Conservation (phyloP, 2,329 filamentous ascomycete species). For the Corniculantispora saksenae region DNA sequence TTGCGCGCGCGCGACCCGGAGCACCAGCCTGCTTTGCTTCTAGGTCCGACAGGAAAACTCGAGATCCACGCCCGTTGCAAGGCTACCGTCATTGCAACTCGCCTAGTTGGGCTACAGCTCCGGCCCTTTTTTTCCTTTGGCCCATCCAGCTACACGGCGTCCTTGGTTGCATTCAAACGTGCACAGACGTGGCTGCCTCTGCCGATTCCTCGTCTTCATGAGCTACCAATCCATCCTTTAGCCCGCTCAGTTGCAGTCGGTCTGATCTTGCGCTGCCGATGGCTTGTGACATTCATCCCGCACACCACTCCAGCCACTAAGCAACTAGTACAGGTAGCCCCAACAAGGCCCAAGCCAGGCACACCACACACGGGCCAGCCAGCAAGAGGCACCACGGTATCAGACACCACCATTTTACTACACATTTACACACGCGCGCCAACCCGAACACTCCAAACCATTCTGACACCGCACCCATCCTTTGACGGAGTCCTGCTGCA, state of each 20-base stretch:
- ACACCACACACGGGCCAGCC: neutral
- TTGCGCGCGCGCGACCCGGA: neutral
- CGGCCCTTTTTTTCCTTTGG: conserved; percentile 1
- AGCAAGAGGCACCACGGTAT: neutral
- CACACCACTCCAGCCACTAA: conserved; percentile 9
- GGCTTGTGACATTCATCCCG: conserved; percentile 19
- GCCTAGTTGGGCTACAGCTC: conserved; percentile 7
- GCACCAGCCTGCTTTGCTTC: conserved; percentile 4
- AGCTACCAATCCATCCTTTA: conserved; percentile 12
- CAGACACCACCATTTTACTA: conserved; percentile 3
- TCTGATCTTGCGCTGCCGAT: conserved; percentile 15
- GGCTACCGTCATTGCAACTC: neutral
- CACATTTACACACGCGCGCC: conserved; percentile 3
- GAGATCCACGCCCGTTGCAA: conserved; percentile 11
- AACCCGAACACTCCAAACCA: conserved; percentile 15
- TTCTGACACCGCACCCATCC: conserved; percentile 16
- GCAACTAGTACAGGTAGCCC: neutral
- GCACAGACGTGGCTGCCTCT: conserved; percentile 15
- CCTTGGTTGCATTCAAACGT: neutral
- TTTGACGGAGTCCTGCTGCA: neutral
- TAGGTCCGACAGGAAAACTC: neutral
- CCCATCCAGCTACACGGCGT: conserved; percentile 5
- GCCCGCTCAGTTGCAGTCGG: conserved; percentile 1
- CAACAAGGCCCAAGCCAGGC: conserved; percentile 4
- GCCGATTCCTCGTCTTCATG: neutral